Percentiles rank a stretch among this genome's conserved stretches.
phyloP scores from a whole-genome alignment of 148 eudicot genomes.

The Amaranthus palmeri region DNA sequence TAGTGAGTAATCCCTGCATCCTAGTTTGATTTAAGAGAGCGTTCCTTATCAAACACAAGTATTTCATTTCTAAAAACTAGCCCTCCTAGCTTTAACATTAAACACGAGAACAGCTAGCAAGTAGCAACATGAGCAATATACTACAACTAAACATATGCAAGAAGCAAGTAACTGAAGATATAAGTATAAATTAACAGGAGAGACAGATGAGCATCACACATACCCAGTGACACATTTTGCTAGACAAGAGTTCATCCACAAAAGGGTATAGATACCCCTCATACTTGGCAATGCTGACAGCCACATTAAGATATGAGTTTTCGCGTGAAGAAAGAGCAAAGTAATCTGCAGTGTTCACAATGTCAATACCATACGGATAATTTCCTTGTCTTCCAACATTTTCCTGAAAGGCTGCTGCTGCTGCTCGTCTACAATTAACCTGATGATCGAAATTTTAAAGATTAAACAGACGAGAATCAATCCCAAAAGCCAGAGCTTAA shows the following conservation, averaged over 20 bases:
- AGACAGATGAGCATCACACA: conserved; percentile 25
- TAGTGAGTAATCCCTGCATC: no score
- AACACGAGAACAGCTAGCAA: neutral
- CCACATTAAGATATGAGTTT: conserved; percentile 82
- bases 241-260: conserved; percentile 72
- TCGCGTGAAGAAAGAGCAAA: conserved; percentile 83
- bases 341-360: conserved; percentile 93
- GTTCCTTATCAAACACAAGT: no score
- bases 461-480: conserved; percentile 8
- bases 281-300: conserved; percentile 78
- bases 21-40: no score
- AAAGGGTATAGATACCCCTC: conserved; percentile 84
- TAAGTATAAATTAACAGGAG: neutral
- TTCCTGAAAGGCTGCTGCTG: conserved; percentile 99
- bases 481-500: conserved; percentile 2
- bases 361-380: conserved; percentile 96
- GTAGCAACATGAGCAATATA: neutral
- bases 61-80: no score
- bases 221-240: conserved; percentile 99
- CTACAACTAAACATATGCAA: neutral
- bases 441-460: conserved; percentile 27
- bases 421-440: conserved; percentile 99
- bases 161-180: neutral
- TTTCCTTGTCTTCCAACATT: conserved; percentile 97
- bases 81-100: no score